Conservation (phyloP, 1,284 basidiomycete genomes). For the Cutaneotrichosporon sp. region DNA sequence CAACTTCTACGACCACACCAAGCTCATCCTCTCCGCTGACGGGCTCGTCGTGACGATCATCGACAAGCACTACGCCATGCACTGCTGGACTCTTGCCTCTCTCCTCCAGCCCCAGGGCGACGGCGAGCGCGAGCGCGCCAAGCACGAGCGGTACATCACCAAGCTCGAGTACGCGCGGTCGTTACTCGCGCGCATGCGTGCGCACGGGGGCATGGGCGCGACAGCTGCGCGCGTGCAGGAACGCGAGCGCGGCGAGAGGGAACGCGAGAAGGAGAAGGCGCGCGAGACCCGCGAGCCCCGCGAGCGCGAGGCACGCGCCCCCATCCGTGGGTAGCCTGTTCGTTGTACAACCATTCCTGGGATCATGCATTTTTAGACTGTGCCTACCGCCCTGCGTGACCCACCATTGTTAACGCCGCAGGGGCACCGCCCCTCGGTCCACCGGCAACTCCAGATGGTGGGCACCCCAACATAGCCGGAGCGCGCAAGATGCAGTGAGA, state of each 20-base stretch:
- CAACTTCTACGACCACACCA: constrained; percentile 98
- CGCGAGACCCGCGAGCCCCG: not conserved
- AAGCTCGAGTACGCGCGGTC: constrained; percentile 49
- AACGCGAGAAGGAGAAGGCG: not conserved
- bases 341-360: not conserved
- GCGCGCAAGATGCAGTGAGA: too few species aligned
- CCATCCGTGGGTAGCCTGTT: constrained; percentile 6
- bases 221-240: constrained; percentile 9
- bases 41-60: constrained; percentile 83
- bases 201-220: constrained; percentile 23
- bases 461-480: too few species aligned
- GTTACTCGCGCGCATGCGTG: constrained; percentile 36
- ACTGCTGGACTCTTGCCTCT: constrained; percentile 71
- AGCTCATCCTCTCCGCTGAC: constrained; percentile 80
- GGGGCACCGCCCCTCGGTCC: too few species aligned
- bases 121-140: constrained; percentile 34
- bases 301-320: not conserved
- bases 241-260: constrained; percentile 12
- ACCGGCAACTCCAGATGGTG: too few species aligned
- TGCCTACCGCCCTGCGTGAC: too few species aligned
- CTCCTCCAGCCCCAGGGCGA: constrained; percentile 59
- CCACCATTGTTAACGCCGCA: too few species aligned
- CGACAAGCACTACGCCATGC: constrained; percentile 79
- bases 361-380: not conserved
- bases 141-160: constrained; percentile 43